These are phyloP conservation scores for Diaporthe sp. DNA, from an alignment of 2,329 filamentous ascomycete genomes.

Conservation along the genomic window DNA sequence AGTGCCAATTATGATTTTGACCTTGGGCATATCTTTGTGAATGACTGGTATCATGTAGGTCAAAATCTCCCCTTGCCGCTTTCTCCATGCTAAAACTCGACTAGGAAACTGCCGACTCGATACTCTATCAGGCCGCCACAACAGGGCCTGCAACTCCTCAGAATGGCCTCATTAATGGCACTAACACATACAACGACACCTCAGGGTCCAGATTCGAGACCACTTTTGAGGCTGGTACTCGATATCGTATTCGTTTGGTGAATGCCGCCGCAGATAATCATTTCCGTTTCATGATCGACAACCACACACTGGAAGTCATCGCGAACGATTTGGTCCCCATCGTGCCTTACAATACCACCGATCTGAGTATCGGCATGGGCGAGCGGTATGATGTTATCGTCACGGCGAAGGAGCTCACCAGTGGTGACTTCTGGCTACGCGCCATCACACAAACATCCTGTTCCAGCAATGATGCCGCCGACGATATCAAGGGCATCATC, in stretches of 20 bases:
- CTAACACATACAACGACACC: constrained; percentile 51
- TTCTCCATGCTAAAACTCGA: constrained; percentile 42
- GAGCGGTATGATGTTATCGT: constrained; percentile 62
- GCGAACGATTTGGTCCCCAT: constrained; percentile 61
- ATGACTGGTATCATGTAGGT: constrained; percentile 60
- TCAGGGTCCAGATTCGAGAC: constrained; percentile 52
- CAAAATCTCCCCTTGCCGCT: too few species aligned
- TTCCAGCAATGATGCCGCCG: constrained; percentile 52
- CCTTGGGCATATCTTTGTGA: constrained; percentile 68
- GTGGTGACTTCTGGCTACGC: constrained; percentile 61
- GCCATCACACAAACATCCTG: constrained; percentile 58
- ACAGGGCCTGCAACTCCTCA: constrained; percentile 51
- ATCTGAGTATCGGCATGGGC: constrained; percentile 64
- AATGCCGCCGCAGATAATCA: constrained; percentile 33
- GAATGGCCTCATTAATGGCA: constrained; percentile 62
- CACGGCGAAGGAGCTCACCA: constrained; percentile 46
- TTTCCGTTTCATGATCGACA: constrained; percentile 55
- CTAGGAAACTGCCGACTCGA: constrained; percentile 56
- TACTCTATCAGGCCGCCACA: constrained; percentile 47
- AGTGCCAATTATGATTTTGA: constrained; percentile 72
- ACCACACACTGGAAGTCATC: constrained; percentile 60
- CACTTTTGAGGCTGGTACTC: constrained; percentile 55
- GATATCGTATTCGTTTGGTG: constrained; percentile 48
- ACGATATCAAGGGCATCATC: constrained; percentile 64
- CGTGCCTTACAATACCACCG: constrained; percentile 58